A percentile compares a stretch with the other conserved stretches of the same genome.
phyloP scores from a whole-genome alignment of 257 asterid species.

The Coffea canephora region DNA sequence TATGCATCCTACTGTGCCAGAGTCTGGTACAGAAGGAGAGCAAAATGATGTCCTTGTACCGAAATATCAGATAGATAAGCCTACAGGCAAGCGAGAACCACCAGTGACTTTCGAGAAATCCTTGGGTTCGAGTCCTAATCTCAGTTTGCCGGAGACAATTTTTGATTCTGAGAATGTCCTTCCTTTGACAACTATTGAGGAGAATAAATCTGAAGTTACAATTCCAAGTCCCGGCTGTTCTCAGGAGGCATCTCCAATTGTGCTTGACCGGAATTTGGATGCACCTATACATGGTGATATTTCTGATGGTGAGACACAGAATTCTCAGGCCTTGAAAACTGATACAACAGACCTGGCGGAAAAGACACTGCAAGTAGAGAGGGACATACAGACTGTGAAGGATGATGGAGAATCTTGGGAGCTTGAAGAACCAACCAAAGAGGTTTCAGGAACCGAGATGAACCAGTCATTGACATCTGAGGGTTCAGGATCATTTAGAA shows the following conservation, averaged over 20 bases:
- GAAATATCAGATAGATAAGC: slow-evolving; percentile 37
- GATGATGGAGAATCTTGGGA: slow-evolving; percentile 61
- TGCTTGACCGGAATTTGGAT: slow-evolving; percentile 29
- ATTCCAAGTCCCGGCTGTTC: slow-evolving; percentile 29
- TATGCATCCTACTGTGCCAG: slow-evolving; percentile 23
- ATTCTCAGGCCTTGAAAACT: slow-evolving; percentile 23
- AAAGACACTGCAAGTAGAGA: slow-evolving; percentile 44
- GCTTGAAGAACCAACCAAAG: slow-evolving; percentile 53
- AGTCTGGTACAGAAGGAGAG: slow-evolving; percentile 32
- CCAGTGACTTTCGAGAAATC: slow-evolving; percentile 32
- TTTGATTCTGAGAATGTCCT: slow-evolving; percentile 44
- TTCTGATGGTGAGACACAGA: slow-evolving; percentile 37
- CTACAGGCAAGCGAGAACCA: slow-evolving; percentile 39
- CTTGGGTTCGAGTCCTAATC: slow-evolving; percentile 36
- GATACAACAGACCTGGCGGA: slow-evolving; percentile 43
- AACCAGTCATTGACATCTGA: slow-evolving; percentile 51
- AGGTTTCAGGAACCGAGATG: slow-evolving; percentile 44
- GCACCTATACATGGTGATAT: slow-evolving; percentile 27
- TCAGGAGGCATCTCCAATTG: slow-evolving; percentile 32
- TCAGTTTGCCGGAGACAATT: slow-evolving; percentile 58
- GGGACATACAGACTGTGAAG: slow-evolving; percentile 39
- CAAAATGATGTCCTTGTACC: slow-evolving; percentile 35
- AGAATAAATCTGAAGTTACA: slow-evolving; percentile 44
- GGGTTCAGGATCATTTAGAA: slow-evolving; percentile 80
- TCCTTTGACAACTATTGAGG: slow-evolving; percentile 44